Conservation (phyloP, 179 eudicot genomes). For the Pouteria campechiana region DNA sequence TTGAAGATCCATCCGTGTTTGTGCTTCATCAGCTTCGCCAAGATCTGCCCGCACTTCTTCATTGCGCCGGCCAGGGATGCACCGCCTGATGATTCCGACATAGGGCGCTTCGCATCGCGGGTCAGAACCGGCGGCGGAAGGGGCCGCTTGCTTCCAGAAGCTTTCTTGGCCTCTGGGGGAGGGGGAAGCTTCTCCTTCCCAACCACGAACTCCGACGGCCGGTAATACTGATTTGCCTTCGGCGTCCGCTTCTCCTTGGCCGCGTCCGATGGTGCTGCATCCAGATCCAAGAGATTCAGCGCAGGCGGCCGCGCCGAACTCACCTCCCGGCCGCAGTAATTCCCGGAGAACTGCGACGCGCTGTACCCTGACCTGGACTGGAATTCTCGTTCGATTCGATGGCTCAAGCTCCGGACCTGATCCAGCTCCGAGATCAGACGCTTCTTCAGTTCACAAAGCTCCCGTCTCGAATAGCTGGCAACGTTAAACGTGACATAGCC, state of each 20-base stretch:
- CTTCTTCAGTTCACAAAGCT: conserved; percentile 47
- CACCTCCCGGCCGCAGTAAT: conserved; percentile 25
- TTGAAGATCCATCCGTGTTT: conserved; percentile 46
- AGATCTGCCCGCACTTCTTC: conserved; percentile 21
- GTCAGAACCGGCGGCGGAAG: not conserved
- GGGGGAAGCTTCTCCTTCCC: conserved; percentile 67
- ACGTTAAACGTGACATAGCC: conserved; percentile 44
- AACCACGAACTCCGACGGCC: conserved; percentile 48
- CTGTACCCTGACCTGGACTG: conserved; percentile 3
- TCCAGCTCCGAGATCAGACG: conserved; percentile 62
- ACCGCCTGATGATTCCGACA: conserved; percentile 20
- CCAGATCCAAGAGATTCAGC: conserved; percentile 37
- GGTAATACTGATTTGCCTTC: conserved; percentile 49
- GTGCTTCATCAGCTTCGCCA: conserved; percentile 39
- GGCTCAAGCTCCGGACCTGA: conserved; percentile 47
- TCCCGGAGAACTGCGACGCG: conserved; percentile 3
- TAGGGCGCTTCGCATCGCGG: conserved; percentile 23
- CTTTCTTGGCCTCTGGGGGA: conserved; percentile 55
- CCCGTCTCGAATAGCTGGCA: conserved; percentile 56
- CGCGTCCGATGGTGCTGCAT: conserved; percentile 26
- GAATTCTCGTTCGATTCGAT: conserved; percentile 36
- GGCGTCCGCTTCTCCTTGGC: conserved; percentile 80
- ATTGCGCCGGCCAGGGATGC: conserved; percentile 21
- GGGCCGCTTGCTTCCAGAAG: conserved; percentile 20
- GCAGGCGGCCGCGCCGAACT: conserved; percentile 24